Base-by-base conservation (phyloP, 805 yeast genomes). In the Blastobotrys attinorum region DNA sequence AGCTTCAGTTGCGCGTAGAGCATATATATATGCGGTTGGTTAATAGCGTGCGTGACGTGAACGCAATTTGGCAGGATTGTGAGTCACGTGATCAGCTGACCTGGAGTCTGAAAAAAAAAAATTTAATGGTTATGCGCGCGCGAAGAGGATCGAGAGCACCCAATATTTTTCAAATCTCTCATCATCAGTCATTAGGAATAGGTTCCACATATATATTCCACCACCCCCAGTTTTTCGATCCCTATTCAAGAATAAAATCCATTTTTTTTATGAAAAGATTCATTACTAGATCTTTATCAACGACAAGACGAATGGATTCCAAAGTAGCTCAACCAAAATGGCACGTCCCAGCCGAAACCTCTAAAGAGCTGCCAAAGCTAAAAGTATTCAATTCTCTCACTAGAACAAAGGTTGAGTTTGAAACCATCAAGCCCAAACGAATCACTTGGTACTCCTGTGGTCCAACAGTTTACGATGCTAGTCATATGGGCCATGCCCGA, bases 401-500 rank as follows among this genome's bases (percentile, higher is more conserved):
- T 3, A 72, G 94, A 55, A 63, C 77, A 25, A 90, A 90, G 59
- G 84, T 77, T 31, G 82, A 71, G 45, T 90, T 92, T 56, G 63
- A 79, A n/a, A 94, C 97, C 2, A 64, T 70, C 45, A 66, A 69
- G 22, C 75, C 76, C 2, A 60, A 59, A 29, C 75, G 76, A 47
- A 83, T 92, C 40, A 75, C 88, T 0, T 92, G 98, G 98, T 92
- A 92, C 68, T 84, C 88, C 46, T 92, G 98, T 73, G 98, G 98
- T 4, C 98, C 98, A 10, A 92, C 98, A 0, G 98, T 92, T 13
- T 92, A 92, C 60, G 96, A 92, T 64, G 79, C 92, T 27, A 77
- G 89, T 42, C 98, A 92, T 60, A 88, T 92, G 97, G 98, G 98
- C 18, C 98, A 92, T 63, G 98, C 98, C 11, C 74, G 98, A 64